Evolutionary conservation across 805 yeast species (phyloP).

Genomic region (Barnettozyma californica): DNA sequence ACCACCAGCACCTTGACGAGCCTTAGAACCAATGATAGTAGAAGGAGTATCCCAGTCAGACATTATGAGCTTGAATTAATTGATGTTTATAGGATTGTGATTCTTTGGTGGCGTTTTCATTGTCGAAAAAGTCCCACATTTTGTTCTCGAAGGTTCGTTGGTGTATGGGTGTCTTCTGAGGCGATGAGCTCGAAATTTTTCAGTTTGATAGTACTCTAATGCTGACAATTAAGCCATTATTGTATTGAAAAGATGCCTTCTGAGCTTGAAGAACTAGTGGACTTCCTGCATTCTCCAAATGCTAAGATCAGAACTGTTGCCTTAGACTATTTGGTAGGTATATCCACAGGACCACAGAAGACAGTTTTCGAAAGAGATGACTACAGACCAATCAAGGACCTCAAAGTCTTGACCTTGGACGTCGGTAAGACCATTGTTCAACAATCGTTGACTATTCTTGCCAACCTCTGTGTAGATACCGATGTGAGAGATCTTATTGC

Average conservation of each 20-base stretch:
- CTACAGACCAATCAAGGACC: slow-evolving; percentile 64
- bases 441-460: slow-evolving; percentile 73
- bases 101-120: background rate
- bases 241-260: slow-evolving; percentile 34
- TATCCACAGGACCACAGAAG: slow-evolving; percentile 64
- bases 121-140: background rate
- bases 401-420: slow-evolving; percentile 54
- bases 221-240: background rate
- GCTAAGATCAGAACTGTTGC: slow-evolving; percentile 81
- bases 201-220: background rate
- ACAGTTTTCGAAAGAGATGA: slow-evolving; percentile 65
- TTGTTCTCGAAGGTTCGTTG: background rate
- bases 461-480: slow-evolving; percentile 72
- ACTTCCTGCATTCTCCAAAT: slow-evolving; percentile 76
- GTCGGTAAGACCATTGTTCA: slow-evolving; percentile 50
- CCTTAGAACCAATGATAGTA: slow-evolving; percentile 84
- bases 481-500: slow-evolving; percentile 60
- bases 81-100: background rate
- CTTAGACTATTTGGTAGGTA: slow-evolving; percentile 76
- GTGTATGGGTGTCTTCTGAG: background rate
- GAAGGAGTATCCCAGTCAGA: slow-evolving; percentile 85
- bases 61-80: slow-evolving; percentile 23
- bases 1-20: slow-evolving; percentile 83
- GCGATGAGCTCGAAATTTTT: slow-evolving; percentile 6
- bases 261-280: slow-evolving; percentile 61